These are phyloP conservation scores for Geotrichum restrictum DNA, from an alignment of 1,139 yeast species.

Conservation along the genomic window DNA sequence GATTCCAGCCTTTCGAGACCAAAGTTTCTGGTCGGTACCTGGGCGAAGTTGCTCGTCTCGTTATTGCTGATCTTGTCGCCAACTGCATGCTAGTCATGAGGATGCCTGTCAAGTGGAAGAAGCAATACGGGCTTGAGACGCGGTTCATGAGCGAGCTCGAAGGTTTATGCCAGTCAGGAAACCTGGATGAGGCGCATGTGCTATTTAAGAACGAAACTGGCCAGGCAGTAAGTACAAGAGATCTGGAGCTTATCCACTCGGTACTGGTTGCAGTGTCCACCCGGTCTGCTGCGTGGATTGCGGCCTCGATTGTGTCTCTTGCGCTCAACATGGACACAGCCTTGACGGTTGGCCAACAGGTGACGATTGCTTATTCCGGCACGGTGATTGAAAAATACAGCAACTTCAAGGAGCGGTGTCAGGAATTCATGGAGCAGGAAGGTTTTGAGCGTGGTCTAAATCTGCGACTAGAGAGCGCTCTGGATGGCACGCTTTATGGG, in stretches of 20 bases:
- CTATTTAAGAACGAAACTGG: constrained; percentile 6
- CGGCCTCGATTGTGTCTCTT: constrained; percentile 65
- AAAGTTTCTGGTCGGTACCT: constrained; percentile 83
- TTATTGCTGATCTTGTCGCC: constrained; percentile 62
- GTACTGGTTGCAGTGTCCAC: constrained; percentile 63
- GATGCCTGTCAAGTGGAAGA: constrained; percentile 29
- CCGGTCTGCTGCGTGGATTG: constrained; percentile 77
- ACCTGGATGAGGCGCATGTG: background rate
- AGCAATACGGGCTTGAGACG: constrained; percentile 30
- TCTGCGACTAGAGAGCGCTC: constrained; percentile 27
- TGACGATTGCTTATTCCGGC: constrained; percentile 77
- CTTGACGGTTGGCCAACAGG: background rate
- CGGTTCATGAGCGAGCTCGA: constrained; percentile 34
- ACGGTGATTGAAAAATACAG: constrained; percentile 85
- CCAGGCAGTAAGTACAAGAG: constrained; percentile 23
- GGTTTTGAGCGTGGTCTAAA: constrained; percentile 26
- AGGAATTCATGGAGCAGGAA: constrained; percentile 30
- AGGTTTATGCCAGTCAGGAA: constrained; percentile 24
- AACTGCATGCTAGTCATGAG: constrained; percentile 47
- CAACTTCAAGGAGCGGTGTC: constrained; percentile 57
- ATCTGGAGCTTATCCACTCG: constrained; percentile 49
- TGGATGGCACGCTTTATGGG: constrained; percentile 35
- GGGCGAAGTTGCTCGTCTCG: constrained; percentile 75
- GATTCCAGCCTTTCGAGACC: constrained; percentile 82
- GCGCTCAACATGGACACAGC: constrained; percentile 10